Evolutionary conservation across 2,329 filamentous ascomycete species (phyloP), one percentile per base, ranked within the genome.

Genomic region (Alternaria rosae): DNA sequence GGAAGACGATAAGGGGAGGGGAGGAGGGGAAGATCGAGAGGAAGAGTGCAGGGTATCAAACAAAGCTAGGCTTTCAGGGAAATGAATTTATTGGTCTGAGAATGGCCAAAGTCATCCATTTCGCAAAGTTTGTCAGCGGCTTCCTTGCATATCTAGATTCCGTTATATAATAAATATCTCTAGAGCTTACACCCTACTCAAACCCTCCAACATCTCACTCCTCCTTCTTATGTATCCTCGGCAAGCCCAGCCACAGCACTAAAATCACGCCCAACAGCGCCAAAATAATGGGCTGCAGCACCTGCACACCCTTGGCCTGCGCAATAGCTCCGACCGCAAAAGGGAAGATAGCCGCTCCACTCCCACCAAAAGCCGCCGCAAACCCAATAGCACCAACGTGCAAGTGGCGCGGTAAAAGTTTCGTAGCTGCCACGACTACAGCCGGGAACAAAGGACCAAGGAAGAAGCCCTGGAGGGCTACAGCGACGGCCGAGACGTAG

Each of bases 321-420:
- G 90, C 89, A 72, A 92, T 88, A 3, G 88, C 89, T 4, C 90
- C 91, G 0, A 92, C 87, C 0, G 86, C 85, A 59, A 83, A 93
- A 82, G 47, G 91, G 84, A 78, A 92, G 1, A 85, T 76, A 76
- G 91, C 89, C 1, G 89, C 91, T 0, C 92, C 92, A 3, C 85
- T 86, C 0, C 91, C 90, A 3, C 92, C 92, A 76, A 94, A 88
- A 0, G 92, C 92, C 1, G 91, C 88, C 0, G 90, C 90, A 70
- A 96, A 94, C 0, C 92, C 92, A 64, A 96, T 92, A 0, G 89
- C 88, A n/a, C 86, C 88, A 43, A 95, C 91, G 71, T 96, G 93
- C 25, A 93, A 82, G 62, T 92, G 85, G 41, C 83, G 84, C 0
- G 92, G 92, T 1, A 96, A 82, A 5, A 95, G 82, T 69, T 92